phyloP scores from a whole-genome alignment of 768 basidiomycete genomes.

The Tremella mesenterica region DNA sequence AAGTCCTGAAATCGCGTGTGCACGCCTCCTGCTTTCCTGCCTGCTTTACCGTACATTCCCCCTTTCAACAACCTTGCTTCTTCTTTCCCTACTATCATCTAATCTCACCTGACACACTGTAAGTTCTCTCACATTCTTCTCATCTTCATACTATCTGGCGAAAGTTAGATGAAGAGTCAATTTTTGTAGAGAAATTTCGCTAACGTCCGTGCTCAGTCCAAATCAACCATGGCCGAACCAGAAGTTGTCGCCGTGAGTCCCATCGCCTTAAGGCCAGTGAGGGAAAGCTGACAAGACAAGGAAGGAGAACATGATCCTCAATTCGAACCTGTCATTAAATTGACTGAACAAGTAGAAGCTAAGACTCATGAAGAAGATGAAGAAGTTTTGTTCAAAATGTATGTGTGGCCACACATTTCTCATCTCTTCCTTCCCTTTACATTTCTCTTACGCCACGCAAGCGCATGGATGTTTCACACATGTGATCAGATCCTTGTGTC shows the following conservation, averaged over 20 bases:
- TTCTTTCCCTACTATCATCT: too few relatives aligned
- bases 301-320: constrained; percentile 79
- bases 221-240: not conserved
- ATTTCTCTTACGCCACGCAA: not conserved
- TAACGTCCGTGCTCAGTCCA: not conserved
- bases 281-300: not conserved
- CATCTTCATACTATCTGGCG: too few relatives aligned
- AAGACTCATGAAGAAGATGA: constrained; percentile 96
- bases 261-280: not conserved
- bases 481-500: too few relatives aligned
- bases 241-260: constrained; percentile 1
- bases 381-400: constrained; percentile 91
- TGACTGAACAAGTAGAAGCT: constrained; percentile 88
- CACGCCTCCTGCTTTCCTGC: too few relatives aligned
- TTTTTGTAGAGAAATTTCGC: too few relatives aligned
- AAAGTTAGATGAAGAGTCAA: too few relatives aligned
- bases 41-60: too few relatives aligned
- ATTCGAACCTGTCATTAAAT: constrained; percentile 92
- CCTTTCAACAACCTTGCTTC: too few relatives aligned
- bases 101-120: too few relatives aligned
- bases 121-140: too few relatives aligned
- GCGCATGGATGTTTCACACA: too few relatives aligned
- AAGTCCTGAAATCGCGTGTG: too few relatives aligned
- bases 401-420: constrained; percentile 41
- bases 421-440: not conserved